Base-by-base conservation (phyloP, 768 basidiomycete species). In the Rhizopogon vulgaris region DNA sequence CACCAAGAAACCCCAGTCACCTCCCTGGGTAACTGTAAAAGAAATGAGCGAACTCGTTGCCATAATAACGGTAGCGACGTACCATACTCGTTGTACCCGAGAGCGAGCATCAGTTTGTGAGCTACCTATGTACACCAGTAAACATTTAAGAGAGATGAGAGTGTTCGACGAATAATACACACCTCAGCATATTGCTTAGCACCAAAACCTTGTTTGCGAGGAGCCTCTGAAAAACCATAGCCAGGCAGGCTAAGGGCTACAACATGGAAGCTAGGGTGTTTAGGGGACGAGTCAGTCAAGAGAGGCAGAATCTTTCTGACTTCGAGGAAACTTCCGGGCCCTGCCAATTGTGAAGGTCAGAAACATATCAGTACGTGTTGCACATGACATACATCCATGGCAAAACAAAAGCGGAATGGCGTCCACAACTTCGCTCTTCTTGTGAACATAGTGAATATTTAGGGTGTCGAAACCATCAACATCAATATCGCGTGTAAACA, bases 401-500 rank as follows among this genome's bases (percentile, higher is more conserved):
- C 83, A 73, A 55, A 79, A 84, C 27, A 84, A 65, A n/a, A 85
- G 61, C 1, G 83, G 82, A 28, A 84, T 78, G 0, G 82, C 81
- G n/a, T 67, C 63, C 1, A 54, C 54, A 0, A 69, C 56, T 7
- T 54, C 51, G 58, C 81, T 82, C 61, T 68, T 73, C 63, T 78
- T 69, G 60, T 84, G 81, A 12, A 83, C 72, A 48, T 80, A 84
- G 55, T 85, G 82, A 6, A 83, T 73, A 52, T 78, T 75, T 39
- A 82, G 64, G 3, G 66, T 60, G 0, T 73, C 79, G 50, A 74
- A 75, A 2, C 69, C 71, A 10, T 74, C 74, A 1, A 83, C 73
- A 1, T 69, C 62, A 27, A 84, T 73, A 39, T 78, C 74, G n/a
- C 71, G 62, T 1, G 75, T 82, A 60, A 78, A 84, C 42, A 45